These are phyloP conservation scores for Truncatella angustata DNA, from an alignment of 2,329 filamentous ascomycete species.

Conservation along the genomic window DNA sequence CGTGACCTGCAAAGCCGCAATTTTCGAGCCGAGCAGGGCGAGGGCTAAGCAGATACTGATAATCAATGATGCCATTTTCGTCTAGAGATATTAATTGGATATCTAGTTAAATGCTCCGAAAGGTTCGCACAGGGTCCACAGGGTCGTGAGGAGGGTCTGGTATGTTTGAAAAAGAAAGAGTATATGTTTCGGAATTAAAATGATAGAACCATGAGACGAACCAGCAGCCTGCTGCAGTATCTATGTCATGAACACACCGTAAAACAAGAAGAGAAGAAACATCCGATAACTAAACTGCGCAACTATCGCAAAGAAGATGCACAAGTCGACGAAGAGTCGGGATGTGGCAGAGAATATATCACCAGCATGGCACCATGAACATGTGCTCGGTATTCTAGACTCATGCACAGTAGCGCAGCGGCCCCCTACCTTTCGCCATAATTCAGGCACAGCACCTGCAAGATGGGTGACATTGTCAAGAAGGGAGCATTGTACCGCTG, in stretches of 20 bases:
- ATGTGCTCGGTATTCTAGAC: too few species aligned
- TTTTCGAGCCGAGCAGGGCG: constrained; percentile 14
- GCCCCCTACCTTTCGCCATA: not conserved
- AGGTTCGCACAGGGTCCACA: not conserved
- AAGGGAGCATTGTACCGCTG: constrained; percentile 11
- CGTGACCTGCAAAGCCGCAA: constrained; percentile 47
- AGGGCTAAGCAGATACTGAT: constrained; percentile 22
- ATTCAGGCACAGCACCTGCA: not conserved
- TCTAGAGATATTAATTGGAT: constrained; percentile 13
- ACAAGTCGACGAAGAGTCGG: not conserved
- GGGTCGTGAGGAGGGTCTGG: not conserved
- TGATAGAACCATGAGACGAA: constrained; percentile 10
- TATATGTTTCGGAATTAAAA: not conserved
- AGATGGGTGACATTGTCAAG: constrained; percentile 5
- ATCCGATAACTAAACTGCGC: constrained; percentile 3
- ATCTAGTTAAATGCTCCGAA: not conserved
- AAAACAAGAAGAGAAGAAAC: constrained; percentile 15
- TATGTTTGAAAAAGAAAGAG: not conserved
- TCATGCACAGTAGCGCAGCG: not conserved
- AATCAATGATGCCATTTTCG: constrained; percentile 24
- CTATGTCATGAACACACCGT: constrained; percentile 9
- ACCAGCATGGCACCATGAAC: not conserved
- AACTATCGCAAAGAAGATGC: constrained; percentile 7
- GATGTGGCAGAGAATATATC: constrained; percentile 9
- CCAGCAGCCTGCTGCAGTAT: constrained; percentile 27